Evolutionary conservation across 306 rosid genomes (phyloP).

Genomic region (Corylus heterophylla): DNA sequence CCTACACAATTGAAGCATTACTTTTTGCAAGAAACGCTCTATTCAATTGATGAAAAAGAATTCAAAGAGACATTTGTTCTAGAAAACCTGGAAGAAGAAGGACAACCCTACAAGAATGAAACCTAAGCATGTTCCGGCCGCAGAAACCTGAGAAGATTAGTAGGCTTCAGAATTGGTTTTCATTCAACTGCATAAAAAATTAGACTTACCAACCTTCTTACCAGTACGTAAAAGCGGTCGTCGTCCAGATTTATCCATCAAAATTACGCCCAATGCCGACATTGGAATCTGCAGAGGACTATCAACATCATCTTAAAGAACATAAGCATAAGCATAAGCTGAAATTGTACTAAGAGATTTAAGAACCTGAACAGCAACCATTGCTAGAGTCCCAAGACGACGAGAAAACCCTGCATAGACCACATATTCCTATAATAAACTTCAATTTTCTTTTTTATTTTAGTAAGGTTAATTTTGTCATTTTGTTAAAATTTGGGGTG

Average conservation of each 20-base stretch:
- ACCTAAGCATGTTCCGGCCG: slow-evolving; percentile 73
- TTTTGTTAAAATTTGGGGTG: too few relatives aligned
- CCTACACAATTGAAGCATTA: slow-evolving; percentile 41
- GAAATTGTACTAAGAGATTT: slow-evolving; percentile 16
- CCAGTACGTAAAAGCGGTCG: slow-evolving; percentile 62
- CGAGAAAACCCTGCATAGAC: slow-evolving; percentile 70
- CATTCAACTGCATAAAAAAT: neutral
- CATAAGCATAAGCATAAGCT: slow-evolving; percentile 21
- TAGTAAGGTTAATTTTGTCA: too few relatives aligned
- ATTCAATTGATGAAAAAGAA: neutral
- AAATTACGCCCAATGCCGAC: slow-evolving; percentile 57
- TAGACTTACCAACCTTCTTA: slow-evolving; percentile 25
- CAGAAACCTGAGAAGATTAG: slow-evolving; percentile 43
- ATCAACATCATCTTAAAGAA: neutral
- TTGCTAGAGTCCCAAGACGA: slow-evolving; percentile 69
- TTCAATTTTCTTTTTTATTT: neutral
- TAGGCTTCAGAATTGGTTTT: slow-evolving; percentile 15
- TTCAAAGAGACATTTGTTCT: slow-evolving; percentile 1
- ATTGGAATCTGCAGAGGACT: slow-evolving; percentile 53
- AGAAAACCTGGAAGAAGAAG: slow-evolving; percentile 61
- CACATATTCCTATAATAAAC: slow-evolving; percentile 14
- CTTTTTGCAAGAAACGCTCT: slow-evolving; percentile 2
- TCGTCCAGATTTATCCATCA: slow-evolving; percentile 67
- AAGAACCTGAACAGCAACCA: slow-evolving; percentile 77
- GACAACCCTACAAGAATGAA: slow-evolving; percentile 58